Evolutionary conservation across 768 basidiomycete genomes (phyloP), one percentile per base, ranked within the genome.

Genomic region (Podaxis pistillaris): DNA sequence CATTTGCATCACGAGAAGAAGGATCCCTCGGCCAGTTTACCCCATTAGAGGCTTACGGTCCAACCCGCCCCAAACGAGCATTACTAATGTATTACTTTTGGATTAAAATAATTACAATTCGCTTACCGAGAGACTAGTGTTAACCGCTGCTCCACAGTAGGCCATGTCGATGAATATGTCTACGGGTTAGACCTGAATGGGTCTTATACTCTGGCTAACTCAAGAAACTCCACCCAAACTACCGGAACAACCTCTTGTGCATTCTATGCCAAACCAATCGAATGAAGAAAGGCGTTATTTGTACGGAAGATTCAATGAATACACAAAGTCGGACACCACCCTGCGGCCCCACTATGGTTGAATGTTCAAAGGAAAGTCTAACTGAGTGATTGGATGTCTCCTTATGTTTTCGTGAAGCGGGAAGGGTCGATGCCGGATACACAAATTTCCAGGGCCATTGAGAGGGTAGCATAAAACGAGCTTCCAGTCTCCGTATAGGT

Each of bases 391-490:
- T 7, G 22, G 40, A 12, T 28, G 5, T 9, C 8, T 24, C 55
- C 17, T 40, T 40, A 62, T 28, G 52, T 59, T 19, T 58, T 53
- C 36, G 61, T 44, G 53, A 63, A 58, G 17, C 50, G 52, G 53
- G 47, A 40, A 33, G 61, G 62, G 58, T 65, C 65, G 28, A 65
- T 63, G n/a, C 51, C 61, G 13, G 65, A 55, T 2, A 65, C 65
- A 19, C 62, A 65, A 54, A 55, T 53, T 33, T 65, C 62, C 37
- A 65, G 38, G 13, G 58, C 65, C 41, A 50, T 59, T 15, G 65
- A 41, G 40, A 65, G 57, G 26, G 65, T 56, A 4, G 62, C 30
- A 28, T 65, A 65, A n/a, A 63, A 57, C 41, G 65, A 51, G 40
- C 46, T 47, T 2, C 65, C 65, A 17, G 57, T 56, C 56, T 65